These are phyloP conservation scores for Globisporangium viniferum DNA, from an alignment of 352 stramenopile genomes.

Conservation along the genomic window DNA sequence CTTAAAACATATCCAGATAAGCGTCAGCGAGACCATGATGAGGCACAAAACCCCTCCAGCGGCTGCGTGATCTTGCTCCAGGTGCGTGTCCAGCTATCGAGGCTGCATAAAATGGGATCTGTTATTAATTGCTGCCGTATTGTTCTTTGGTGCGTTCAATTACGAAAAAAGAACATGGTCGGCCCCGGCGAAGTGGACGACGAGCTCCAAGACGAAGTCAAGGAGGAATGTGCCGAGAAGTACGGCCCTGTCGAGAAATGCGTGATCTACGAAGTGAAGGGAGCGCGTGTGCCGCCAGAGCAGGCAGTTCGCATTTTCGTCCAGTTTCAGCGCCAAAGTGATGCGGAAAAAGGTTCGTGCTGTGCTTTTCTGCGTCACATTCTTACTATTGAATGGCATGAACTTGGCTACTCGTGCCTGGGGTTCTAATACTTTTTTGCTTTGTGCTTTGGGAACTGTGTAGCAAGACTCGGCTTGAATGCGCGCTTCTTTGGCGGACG, in stretches of 20 bases:
- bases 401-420: neutral
- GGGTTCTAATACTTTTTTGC: neutral
- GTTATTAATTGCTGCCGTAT: slow-evolving; percentile 5
- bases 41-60: neutral
- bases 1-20: slow-evolving; percentile 6
- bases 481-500: slow-evolving; percentile 88
- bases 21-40: neutral
- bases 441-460: slow-evolving; percentile 2
- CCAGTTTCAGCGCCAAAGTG: slow-evolving; percentile 60
- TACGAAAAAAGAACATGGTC: slow-evolving; percentile 84
- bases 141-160: neutral
- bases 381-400: neutral
- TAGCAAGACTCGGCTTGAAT: slow-evolving; percentile 79
- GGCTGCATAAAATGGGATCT: neutral
- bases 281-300: slow-evolving; percentile 35
- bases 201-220: slow-evolving; percentile 85
- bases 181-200: slow-evolving; percentile 87
- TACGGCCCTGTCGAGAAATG: slow-evolving; percentile 82
- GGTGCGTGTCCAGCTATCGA: slow-evolving; percentile 7
- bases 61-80: slow-evolving; percentile 35
- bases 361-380: neutral
- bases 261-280: slow-evolving; percentile 66
- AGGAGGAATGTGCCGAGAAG: slow-evolving; percentile 79
- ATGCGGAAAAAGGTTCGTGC: slow-evolving; percentile 74
- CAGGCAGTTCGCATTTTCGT: slow-evolving; percentile 90